Base-by-base conservation (phyloP, 2,329 filamentous ascomycete species). In the Alternaria tenuissima region DNA sequence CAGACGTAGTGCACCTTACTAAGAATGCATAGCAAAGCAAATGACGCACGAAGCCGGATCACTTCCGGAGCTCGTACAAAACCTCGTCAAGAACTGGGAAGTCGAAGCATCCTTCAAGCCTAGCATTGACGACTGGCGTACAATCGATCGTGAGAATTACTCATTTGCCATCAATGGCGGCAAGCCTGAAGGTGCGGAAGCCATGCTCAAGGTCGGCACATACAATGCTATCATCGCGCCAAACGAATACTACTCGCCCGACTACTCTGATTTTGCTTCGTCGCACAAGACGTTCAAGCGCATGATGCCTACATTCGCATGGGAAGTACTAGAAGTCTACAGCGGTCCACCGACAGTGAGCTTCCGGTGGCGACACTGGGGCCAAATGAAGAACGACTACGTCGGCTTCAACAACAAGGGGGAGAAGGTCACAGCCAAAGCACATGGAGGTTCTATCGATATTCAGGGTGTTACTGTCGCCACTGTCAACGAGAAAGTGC, bases 61-160 rank as follows among this genome's bases (percentile, higher is more conserved):
- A 57, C 83, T 91, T 3, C 83, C 86, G 14, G 78, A 83, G 49
- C 83, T 91, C 5, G 88, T 91, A 39, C 85, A 90, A 74, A 91
- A 90, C 71, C 83, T 91, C 1, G 88, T 91, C 71, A 90, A 91
- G 80, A 91, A 91, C 74, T 91, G 88, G 89, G 88, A 91, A 75
- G 85, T 90, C 52, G 88, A 91, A 75, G 89, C 89, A 0, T 89
- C 87, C 0, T 90, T 89, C 84, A 91, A 91, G 78, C 83, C 83
- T 7, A 69, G 81, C 16, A 80, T 90, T 9, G 68, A 78, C 3
- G 86, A 91, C 76, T 91, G 88, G 88, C 84, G 88, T 46, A 91
- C 89, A 2, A 83, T 91, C 66, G 86, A 90, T 73, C 81, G 79
- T 4, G 72, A 79, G 7, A 84, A 83, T 30, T 91, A 90, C 80